These are phyloP conservation scores for Fremontodendron californicum DNA, from an alignment of 345 rosid genomes.

Conservation along the genomic window DNA sequence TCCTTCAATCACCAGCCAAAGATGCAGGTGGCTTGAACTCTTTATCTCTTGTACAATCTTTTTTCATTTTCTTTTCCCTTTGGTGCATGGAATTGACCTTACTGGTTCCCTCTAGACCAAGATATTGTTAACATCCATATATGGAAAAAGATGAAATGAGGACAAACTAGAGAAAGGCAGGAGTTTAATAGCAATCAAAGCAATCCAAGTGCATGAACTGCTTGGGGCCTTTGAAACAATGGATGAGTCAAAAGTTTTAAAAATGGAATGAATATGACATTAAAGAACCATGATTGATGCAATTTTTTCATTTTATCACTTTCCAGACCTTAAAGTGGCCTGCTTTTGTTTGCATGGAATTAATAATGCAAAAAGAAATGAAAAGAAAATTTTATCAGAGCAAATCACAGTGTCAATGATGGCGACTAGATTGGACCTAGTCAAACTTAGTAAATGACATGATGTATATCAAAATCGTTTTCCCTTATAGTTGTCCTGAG, in stretches of 20 bases:
- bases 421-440: background rate
- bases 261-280: conserved; percentile 7
- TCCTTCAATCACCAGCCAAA: background rate
- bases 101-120: background rate
- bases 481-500: background rate
- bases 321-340: conserved; percentile 5
- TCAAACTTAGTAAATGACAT: background rate
- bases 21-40: background rate
- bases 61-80: background rate
- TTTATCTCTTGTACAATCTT: background rate
- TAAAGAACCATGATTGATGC: background rate
- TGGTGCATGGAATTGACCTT: background rate
- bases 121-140: background rate
- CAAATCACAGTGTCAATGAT: background rate
- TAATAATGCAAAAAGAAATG: background rate
- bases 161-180: conserved; percentile 12
- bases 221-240: conserved; percentile 15
- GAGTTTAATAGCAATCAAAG: conserved; percentile 13
- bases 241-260: conserved; percentile 35
- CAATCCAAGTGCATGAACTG: conserved; percentile 7
- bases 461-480: background rate
- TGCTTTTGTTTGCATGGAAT: conserved; percentile 4
- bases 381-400: background rate
- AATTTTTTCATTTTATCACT: conserved; percentile 1
- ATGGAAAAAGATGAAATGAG: conserved; percentile 3